These are phyloP conservation scores for Prosopis cineraria DNA, from an alignment of 306 rosid species.

Conservation along the genomic window DNA sequence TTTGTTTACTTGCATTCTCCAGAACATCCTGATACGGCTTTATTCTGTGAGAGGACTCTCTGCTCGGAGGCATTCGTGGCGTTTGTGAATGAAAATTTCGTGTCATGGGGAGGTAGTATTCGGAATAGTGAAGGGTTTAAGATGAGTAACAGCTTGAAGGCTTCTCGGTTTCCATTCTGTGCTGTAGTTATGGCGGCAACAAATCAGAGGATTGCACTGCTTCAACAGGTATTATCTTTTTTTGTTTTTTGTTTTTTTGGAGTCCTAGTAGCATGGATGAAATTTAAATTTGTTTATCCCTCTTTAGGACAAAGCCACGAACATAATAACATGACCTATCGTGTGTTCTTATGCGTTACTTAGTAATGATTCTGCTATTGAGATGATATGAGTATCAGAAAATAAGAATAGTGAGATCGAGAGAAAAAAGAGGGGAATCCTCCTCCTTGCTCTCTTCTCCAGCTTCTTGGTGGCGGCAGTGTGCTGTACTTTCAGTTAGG, in stretches of 20 bases:
- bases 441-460: neutral
- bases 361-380: neutral
- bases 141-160: constrained; percentile 97
- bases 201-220: constrained; percentile 90
- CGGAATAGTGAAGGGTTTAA: constrained; percentile 92
- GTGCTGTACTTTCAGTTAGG: too few species aligned
- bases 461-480: neutral
- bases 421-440: neutral
- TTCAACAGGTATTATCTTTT: constrained; percentile 70
- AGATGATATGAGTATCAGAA: neutral
- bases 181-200: constrained; percentile 93
- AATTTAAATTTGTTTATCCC: neutral
- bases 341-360: neutral
- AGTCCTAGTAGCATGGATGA: neutral
- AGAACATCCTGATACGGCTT: constrained; percentile 88
- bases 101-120: constrained; percentile 95
- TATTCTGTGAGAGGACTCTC: constrained; percentile 80
- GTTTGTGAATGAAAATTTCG: constrained; percentile 84
- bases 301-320: neutral
- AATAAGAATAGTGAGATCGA: neutral
- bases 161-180: constrained; percentile 89
- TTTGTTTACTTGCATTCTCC: constrained; percentile 96
- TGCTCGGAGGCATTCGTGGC: constrained; percentile 63
- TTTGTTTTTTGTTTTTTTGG: too few species aligned
- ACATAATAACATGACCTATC: neutral